Base-by-base conservation (phyloP, 495 filamentous ascomycete species). In the Penicillium tannophilum region DNA sequence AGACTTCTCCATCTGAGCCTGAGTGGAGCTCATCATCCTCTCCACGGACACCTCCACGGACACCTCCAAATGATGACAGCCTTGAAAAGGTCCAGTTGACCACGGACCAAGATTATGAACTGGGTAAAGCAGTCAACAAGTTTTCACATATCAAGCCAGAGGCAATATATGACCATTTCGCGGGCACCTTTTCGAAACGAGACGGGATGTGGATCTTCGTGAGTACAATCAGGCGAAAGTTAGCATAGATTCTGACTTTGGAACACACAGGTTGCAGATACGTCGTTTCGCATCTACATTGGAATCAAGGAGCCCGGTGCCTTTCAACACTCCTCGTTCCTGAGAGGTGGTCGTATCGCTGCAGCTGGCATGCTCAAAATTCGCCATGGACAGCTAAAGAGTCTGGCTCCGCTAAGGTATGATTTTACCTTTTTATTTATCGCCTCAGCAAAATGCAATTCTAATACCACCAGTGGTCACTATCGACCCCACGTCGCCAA, bases 191-290 rank as follows among this genome's bases (percentile, higher is more conserved):
- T 2, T 84, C 88, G 7, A 84, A 84, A 64, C 90, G 87, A 65
- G 88, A 89, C 60, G 90, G 89, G 64, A 93, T 88, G 31, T 97
- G 92, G 92, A 93, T 97, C 42, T 97, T 95, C 65, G 92, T 84
- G 59, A 61, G 77, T 67, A 7, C 0, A 19, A 6, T 11, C 9
- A 24, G 33, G 31, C 17, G 10, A 6, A 6, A 39, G 1, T 23
- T 24, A 28, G 3, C 11, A 16, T 26, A 10, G 26, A 50, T 26
- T 35, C 30, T 50, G 16, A n/a, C 2, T 10, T 42, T 26, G 16
- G 7, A 12, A 2, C 42, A 26, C 20, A n/a, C 30, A 76, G 74
- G 74, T 77, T n/a, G 75, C 75, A 33, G 92, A 97, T 72, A 93
- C 90, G 0, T 88, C 85, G 2, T 93, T 91, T 64, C 85, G 93